phyloP scores from a whole-genome alignment of 306 rosid species.

The Prunus armeniaca region DNA sequence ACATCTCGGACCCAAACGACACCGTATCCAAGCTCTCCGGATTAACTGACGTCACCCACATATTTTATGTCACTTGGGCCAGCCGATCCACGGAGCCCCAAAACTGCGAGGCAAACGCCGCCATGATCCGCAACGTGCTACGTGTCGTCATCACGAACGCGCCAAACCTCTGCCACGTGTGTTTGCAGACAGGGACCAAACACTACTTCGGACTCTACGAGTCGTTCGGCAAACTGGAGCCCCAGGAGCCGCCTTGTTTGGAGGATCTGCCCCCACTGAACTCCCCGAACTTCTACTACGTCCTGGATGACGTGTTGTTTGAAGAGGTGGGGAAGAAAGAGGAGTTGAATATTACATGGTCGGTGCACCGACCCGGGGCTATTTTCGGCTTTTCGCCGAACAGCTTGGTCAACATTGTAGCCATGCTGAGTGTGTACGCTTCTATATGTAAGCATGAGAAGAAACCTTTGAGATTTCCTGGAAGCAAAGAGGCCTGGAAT shows the following conservation, averaged over 20 bases:
- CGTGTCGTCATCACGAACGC: conserved; percentile 55
- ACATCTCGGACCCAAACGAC: conserved; percentile 49
- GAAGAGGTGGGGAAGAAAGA: conserved; percentile 48
- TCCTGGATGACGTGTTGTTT: conserved; percentile 44
- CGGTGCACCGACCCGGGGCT: conserved; percentile 41
- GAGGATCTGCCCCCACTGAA: conserved; percentile 62
- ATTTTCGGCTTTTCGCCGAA: conserved; percentile 64
- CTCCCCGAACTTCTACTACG: conserved; percentile 52
- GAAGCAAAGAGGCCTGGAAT: conserved; percentile 45
- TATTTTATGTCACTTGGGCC: conserved; percentile 61
- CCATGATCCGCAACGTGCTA: conserved; percentile 53
- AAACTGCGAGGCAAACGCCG: conserved; percentile 52
- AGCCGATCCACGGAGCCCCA: conserved; percentile 42
- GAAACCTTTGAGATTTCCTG: conserved; percentile 52
- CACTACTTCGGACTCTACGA: conserved; percentile 56
- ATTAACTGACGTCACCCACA: conserved; percentile 55
- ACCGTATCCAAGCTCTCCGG: conserved; percentile 54
- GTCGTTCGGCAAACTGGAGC: conserved; percentile 11
- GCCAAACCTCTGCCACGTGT: conserved; percentile 56
- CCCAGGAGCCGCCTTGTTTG: conserved; percentile 53
- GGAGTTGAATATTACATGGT: conserved; percentile 41
- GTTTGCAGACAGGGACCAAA: conserved; percentile 57
- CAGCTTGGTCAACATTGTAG: conserved; percentile 47
- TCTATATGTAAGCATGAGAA: conserved; percentile 60
- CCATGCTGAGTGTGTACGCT: conserved; percentile 48